These are phyloP conservation scores for Cydonia oblonga DNA, from an alignment of 331 rosid genomes.

Conservation along the genomic window DNA sequence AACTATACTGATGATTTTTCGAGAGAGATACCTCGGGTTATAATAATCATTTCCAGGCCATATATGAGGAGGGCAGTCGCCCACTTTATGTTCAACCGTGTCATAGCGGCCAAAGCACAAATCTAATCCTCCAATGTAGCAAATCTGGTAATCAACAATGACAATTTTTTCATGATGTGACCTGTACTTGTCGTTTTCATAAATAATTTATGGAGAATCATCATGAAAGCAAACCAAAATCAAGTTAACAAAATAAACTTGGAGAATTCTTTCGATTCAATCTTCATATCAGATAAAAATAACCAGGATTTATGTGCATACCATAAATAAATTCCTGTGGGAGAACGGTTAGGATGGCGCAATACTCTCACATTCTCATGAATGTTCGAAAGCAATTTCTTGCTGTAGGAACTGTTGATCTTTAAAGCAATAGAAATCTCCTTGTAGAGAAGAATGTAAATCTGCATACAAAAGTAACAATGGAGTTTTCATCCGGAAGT, in stretches of 20 bases:
- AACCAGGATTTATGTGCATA: slow-evolving; percentile 1
- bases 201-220: neutral
- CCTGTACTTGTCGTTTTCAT: slow-evolving; percentile 11
- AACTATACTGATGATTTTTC: neutral
- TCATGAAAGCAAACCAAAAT: neutral
- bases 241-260: neutral
- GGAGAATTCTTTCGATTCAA: neutral
- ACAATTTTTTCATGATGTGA: slow-evolving; percentile 46
- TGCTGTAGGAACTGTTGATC: slow-evolving; percentile 30
- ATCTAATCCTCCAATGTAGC: slow-evolving; percentile 40
- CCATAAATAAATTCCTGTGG: slow-evolving; percentile 34
- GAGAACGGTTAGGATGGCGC: slow-evolving; percentile 31
- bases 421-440: slow-evolving; percentile 40
- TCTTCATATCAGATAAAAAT: neutral
- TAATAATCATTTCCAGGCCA: slow-evolving; percentile 46
- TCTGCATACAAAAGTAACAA: slow-evolving; percentile 16
- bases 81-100: slow-evolving; percentile 34
- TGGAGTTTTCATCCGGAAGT: neutral
- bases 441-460: slow-evolving; percentile 37
- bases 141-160: slow-evolving; percentile 31
- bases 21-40: slow-evolving; percentile 30
- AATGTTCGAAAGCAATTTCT: slow-evolving; percentile 27
- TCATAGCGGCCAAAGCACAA: slow-evolving; percentile 41
- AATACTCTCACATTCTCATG: slow-evolving; percentile 33
- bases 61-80: slow-evolving; percentile 28